Evolutionary conservation across 768 basidiomycete genomes (phyloP), one percentile per base, ranked within the genome.

Genomic region (Hydnomerulius pinastri): DNA sequence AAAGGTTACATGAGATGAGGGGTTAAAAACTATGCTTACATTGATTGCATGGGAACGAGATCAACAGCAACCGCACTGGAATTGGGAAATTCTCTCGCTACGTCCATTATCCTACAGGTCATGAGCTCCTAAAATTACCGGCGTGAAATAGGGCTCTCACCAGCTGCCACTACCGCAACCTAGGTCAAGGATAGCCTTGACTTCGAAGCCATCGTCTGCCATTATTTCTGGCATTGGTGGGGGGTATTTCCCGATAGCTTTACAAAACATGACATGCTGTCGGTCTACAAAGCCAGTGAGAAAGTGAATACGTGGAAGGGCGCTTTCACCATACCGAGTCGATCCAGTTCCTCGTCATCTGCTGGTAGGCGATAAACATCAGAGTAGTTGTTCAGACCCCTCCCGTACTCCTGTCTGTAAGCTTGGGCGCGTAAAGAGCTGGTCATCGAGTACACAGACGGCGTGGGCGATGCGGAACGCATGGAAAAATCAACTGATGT

Each of bases 141-240:
- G 18, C 6, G 37, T 39, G 43, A 35, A 17, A 46, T 41, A 38
- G 37, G 38, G 46, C 25, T 60, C 75, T 51, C 56, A 88, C 90
- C 90, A 92, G 55, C 76, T 80, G 40, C 88, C 90, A 55, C 83
- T 86, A 13, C 90, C 90, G 60, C 89, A 90, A 6, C 90, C 90
- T 20, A 92, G 75, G 67, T 92, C 90, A 13, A 92, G 72, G 43
- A 78, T 73, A 5, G 81, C 72, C 65, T 89, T 90, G 21, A 67
- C 72, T 57, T 83, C 78, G 15, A 80, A 81, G 13, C 69, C 70
- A 57, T 84, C 78, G 30, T 85, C 79, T 20, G 71, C 77, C 75
- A 92, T 77, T 45, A 89, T 68, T 39, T 82, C 72, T 15, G 67
- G 59, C 57, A 91, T 66, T 4, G 77, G 75, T 7, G 80, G 78